Evolutionary conservation across 129 eudicot genomes (phyloP).

Genomic region (Saposhnikovia divaricata): DNA sequence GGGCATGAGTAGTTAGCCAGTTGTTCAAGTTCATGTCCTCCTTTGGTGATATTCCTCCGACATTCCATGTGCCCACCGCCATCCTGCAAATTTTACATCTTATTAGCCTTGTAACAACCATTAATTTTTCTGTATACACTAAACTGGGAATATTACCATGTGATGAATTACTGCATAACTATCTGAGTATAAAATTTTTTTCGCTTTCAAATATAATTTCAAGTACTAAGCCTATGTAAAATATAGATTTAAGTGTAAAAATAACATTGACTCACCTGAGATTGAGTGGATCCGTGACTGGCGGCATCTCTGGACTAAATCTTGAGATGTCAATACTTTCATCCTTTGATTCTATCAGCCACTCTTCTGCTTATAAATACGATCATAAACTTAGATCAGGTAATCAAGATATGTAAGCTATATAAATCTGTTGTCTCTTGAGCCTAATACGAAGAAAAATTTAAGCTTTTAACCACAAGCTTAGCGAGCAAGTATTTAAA

Average conservation of each 20-base stretch:
- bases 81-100: slow-evolving; percentile 30
- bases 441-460: background rate
- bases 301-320: background rate
- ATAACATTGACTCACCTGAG: slow-evolving; percentile 43
- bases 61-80: slow-evolving; percentile 97
- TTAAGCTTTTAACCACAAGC: no score
- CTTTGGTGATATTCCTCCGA: slow-evolving; percentile 75
- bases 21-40: slow-evolving; percentile 46
- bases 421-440: background rate
- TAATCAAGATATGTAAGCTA: background rate
- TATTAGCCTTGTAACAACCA: background rate
- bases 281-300: slow-evolving; percentile 18
- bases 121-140: background rate
- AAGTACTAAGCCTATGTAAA: background rate
- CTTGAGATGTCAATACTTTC: slow-evolving; percentile 17
- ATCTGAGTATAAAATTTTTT: background rate
- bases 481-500: no score
- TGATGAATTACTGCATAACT: background rate
- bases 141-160: background rate
- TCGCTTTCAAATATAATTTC: background rate
- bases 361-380: slow-evolving; percentile 30
- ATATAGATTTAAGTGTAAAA: background rate
- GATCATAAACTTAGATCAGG: background rate
- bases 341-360: slow-evolving; percentile 42
- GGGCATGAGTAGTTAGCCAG: slow-evolving; percentile 53